Percentiles rank a stretch among this genome's conserved stretches.
These are phyloP conservation scores for Amanita pallidorosea DNA, from an alignment of 768 basidiomycete species.

Conservation along the genomic window DNA sequence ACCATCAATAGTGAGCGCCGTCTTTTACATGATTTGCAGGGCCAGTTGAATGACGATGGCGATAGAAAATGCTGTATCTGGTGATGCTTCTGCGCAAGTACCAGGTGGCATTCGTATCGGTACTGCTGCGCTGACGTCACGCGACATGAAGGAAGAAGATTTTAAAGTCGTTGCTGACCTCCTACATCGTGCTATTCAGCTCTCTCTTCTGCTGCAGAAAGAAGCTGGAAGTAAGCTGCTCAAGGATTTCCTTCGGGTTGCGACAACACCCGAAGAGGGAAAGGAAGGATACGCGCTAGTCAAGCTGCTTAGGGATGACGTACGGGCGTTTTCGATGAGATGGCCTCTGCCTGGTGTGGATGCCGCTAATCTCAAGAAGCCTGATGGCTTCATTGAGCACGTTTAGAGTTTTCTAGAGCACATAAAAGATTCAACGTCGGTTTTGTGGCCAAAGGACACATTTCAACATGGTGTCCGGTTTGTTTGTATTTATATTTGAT, in stretches of 20 bases:
- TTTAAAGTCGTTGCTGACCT: conserved; percentile 82
- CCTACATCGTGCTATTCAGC: conserved; percentile 90
- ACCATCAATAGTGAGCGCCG: conserved; percentile 79
- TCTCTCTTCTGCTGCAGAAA: conserved; percentile 82
- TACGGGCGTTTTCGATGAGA: conserved; percentile 65
- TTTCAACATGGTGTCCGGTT: conserved; percentile 6
- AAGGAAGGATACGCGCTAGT: conserved; percentile 65
- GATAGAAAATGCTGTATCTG: conserved; percentile 91
- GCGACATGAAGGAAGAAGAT: conserved; percentile 84
- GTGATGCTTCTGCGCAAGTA: conserved; percentile 89
- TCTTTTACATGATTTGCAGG: not conserved
- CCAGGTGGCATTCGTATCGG: conserved; percentile 98
- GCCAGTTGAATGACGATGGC: not conserved
- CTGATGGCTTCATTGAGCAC: conserved; percentile 55
- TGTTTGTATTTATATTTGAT: not conserved
- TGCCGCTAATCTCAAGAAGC: conserved; percentile 35
- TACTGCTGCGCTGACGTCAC: conserved; percentile 88
- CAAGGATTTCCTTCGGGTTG: conserved; percentile 89
- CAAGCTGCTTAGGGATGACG: conserved; percentile 67
- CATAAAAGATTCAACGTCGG: conserved; percentile 43
- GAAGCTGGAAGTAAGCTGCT: conserved; percentile 92
- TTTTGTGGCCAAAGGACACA: conserved; percentile 10
- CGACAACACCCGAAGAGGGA: conserved; percentile 56
- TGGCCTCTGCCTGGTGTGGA: conserved; percentile 93
- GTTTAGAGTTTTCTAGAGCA: not conserved